These are phyloP conservation scores for Hyaloscypha hepaticicola DNA, from an alignment of 495 filamentous ascomycete genomes.

Conservation along the genomic window DNA sequence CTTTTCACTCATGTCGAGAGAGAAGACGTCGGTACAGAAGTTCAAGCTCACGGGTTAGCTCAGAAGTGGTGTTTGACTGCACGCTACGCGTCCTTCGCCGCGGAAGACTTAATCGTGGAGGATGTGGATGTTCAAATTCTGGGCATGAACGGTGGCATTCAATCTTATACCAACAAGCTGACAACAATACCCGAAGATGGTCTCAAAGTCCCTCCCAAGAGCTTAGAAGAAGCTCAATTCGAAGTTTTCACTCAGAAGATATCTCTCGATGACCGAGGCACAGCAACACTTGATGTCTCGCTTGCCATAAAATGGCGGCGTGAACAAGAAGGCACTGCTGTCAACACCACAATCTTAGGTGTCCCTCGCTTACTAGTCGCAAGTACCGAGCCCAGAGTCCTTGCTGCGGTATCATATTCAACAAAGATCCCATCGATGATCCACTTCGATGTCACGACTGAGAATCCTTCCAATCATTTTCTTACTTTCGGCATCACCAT, in stretches of 20 bases:
- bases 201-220: constrained; percentile 32
- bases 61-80: constrained; percentile 80
- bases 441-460: constrained; percentile 65
- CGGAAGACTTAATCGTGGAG: constrained; percentile 66
- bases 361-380: constrained; percentile 78
- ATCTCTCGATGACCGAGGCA: constrained; percentile 75
- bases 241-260: constrained; percentile 67
- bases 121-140: constrained; percentile 58
- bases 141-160: constrained; percentile 50
- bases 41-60: constrained; percentile 54
- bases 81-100: constrained; percentile 69
- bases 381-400: constrained; percentile 81
- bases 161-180: constrained; percentile 37
- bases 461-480: constrained; percentile 93
- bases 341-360: constrained; percentile 61
- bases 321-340: constrained; percentile 27
- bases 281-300: constrained; percentile 69
- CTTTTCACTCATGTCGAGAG: constrained; percentile 64
- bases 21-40: constrained; percentile 36
- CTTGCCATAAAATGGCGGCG: constrained; percentile 77
- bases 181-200: constrained; percentile 29
- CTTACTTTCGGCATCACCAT: constrained; percentile 88
- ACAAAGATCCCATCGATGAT: constrained; percentile 33
- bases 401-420: constrained; percentile 60
- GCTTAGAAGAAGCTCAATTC: constrained; percentile 65